These are phyloP conservation scores for Arabidopsis suecica DNA, from an alignment of 345 rosid genomes.

Conservation along the genomic window DNA sequence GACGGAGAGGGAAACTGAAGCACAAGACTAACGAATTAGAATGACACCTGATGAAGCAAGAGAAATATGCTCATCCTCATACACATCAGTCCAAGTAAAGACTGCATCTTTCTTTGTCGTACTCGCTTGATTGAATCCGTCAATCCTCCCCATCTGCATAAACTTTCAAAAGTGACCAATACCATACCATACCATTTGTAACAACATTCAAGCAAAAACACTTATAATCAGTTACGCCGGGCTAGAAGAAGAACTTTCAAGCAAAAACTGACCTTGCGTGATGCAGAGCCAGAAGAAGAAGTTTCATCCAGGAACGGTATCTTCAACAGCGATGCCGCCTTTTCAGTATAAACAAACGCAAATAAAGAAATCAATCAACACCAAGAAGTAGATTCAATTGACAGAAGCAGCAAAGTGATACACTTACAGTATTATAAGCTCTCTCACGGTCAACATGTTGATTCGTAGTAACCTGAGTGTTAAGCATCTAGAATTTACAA, in stretches of 20 bases:
- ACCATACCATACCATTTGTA: too few species aligned
- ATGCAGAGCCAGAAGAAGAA: conserved; percentile 67
- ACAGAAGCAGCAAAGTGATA: conserved; percentile 13
- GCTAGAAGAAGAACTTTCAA: too few species aligned
- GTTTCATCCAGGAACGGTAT: conserved; percentile 85
- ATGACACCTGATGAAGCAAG: conserved; percentile 50
- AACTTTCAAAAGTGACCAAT: neutral
- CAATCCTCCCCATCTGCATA: conserved; percentile 73
- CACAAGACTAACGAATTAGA: neutral
- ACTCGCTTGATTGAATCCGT: conserved; percentile 66
- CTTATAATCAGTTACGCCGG: too few species aligned
- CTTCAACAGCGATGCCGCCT: conserved; percentile 88
- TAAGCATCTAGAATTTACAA: conserved; percentile 59
- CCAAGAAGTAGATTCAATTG: neutral
- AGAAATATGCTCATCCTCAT: conserved; percentile 50
- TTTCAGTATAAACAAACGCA: conserved; percentile 7
- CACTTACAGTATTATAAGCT: conserved; percentile 78
- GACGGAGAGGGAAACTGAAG: neutral
- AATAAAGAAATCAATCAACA: conserved; percentile 18
- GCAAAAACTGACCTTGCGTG: conserved; percentile 62
- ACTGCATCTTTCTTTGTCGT: conserved; percentile 57
- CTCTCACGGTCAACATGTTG: conserved; percentile 86
- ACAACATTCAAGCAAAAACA: too few species aligned
- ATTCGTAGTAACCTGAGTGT: conserved; percentile 73
- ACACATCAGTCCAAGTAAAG: conserved; percentile 78